A percentile compares a stretch with the other conserved stretches of the same genome.
These are phyloP conservation scores for Psilocybe azurescens DNA, from an alignment of 768 basidiomycete genomes.

Conservation along the genomic window DNA sequence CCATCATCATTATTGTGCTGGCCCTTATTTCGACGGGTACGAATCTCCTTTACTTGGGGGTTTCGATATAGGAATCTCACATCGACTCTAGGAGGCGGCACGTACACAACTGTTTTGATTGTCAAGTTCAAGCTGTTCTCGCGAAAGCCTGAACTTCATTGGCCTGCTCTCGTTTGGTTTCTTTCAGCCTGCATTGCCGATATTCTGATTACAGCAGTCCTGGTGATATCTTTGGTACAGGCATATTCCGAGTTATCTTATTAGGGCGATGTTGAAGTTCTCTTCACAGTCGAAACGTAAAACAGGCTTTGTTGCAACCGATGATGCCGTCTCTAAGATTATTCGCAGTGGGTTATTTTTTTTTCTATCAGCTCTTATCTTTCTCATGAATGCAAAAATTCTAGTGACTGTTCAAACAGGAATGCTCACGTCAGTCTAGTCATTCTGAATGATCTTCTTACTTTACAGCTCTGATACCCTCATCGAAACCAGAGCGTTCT, in stretches of 20 bases:
- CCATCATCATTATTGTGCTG: slow-evolving; percentile 36
- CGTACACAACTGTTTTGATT: slow-evolving; percentile 45
- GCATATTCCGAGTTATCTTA: background rate
- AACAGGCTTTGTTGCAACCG: slow-evolving; percentile 47
- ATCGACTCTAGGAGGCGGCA: slow-evolving; percentile 39
- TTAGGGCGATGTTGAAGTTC: background rate
- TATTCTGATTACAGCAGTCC: slow-evolving; percentile 43
- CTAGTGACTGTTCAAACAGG: slow-evolving; percentile 50
- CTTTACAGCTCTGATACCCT: background rate
- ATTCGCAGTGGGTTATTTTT: slow-evolving; percentile 31
- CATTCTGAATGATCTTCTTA: background rate
- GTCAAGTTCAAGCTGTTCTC: slow-evolving; percentile 39
- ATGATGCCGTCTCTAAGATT: slow-evolving; percentile 45
- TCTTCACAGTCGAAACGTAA: slow-evolving; percentile 36
- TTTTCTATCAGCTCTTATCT: slow-evolving; percentile 1
- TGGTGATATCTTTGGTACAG: slow-evolving; percentile 42
- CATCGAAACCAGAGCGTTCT: slow-evolving; percentile 35
- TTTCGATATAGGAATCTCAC: background rate
- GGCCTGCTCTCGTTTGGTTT: slow-evolving; percentile 50
- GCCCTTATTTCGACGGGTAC: slow-evolving; percentile 41
- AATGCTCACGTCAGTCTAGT: slow-evolving; percentile 44
- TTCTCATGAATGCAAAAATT: slow-evolving; percentile 1
- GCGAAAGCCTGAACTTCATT: slow-evolving; percentile 48
- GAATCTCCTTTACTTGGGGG: slow-evolving; percentile 3
- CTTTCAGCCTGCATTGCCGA: slow-evolving; percentile 47